These are phyloP conservation scores for Allium sativum DNA, from an alignment of 106 monocot genomes.

Conservation along the genomic window DNA sequence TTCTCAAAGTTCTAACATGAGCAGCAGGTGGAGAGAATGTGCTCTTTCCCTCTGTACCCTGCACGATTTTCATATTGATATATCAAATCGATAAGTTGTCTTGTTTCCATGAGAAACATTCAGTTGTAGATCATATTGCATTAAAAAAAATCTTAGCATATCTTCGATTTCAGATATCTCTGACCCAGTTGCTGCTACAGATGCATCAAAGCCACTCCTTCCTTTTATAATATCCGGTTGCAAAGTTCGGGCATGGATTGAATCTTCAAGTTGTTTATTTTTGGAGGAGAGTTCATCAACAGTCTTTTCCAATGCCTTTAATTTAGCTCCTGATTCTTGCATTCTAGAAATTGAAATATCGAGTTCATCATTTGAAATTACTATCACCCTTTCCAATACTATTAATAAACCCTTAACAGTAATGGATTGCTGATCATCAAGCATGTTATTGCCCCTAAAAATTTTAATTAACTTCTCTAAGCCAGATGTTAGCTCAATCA, in stretches of 20 bases:
- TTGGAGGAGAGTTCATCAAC: slow-evolving; percentile 46
- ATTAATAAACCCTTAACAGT: slow-evolving; percentile 32
- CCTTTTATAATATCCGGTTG: slow-evolving; percentile 46
- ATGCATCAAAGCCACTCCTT: slow-evolving; percentile 50
- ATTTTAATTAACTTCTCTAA: slow-evolving; percentile 55
- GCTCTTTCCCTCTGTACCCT: slow-evolving; percentile 54
- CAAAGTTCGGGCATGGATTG: slow-evolving; percentile 25
- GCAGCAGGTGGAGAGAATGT: slow-evolving; percentile 37
- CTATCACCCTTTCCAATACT: slow-evolving; percentile 43
- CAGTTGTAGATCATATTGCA: slow-evolving; percentile 2
- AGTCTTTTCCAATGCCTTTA: slow-evolving; percentile 45
- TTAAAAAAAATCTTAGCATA: too few species aligned
- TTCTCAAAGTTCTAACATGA: slow-evolving; percentile 56
- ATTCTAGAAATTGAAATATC: slow-evolving; percentile 51
- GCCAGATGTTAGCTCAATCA: slow-evolving; percentile 30
- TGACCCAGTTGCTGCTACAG: slow-evolving; percentile 36
- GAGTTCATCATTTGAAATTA: slow-evolving; percentile 29
- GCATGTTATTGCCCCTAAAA: slow-evolving; percentile 31
- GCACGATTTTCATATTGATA: slow-evolving; percentile 4
- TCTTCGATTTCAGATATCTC: slow-evolving; percentile 92
- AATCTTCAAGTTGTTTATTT: slow-evolving; percentile 64
- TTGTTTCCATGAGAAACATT: too few species aligned
- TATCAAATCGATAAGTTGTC: too few species aligned
- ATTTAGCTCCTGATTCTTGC: slow-evolving; percentile 55
- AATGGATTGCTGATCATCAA: slow-evolving; percentile 37